Conservation (phyloP, 1,284 basidiomycete genomes). For the Peniophora sp. region DNA sequence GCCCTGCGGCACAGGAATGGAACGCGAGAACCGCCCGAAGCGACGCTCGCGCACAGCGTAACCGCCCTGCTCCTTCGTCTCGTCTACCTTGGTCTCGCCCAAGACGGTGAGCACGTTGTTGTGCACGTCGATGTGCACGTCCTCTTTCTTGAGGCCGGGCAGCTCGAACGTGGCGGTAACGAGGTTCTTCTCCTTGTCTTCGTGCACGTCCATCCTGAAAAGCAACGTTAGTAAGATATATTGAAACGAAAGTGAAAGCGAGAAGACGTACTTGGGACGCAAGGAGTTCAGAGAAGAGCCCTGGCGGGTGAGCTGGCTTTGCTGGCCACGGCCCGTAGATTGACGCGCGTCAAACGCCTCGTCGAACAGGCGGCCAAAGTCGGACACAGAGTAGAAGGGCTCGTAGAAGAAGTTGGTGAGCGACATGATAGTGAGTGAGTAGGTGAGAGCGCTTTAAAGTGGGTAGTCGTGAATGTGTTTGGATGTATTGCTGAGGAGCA, state of each 20-base stretch:
- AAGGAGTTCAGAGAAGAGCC: neutral
- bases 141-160: slow-evolving; percentile 33
- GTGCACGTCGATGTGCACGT: slow-evolving; percentile 29
- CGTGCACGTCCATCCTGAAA: slow-evolving; percentile 27
- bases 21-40: slow-evolving; percentile 27
- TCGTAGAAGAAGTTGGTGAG: neutral
- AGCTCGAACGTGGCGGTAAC: slow-evolving; percentile 35
- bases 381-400: slow-evolving; percentile 3
- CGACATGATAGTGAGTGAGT: neutral
- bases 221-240: slow-evolving; percentile 16
- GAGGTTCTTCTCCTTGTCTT: slow-evolving; percentile 24
- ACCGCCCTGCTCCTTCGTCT: slow-evolving; percentile 19
- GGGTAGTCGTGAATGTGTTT: too few species aligned
- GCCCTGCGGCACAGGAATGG: slow-evolving; percentile 27
- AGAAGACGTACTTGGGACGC: slow-evolving; percentile 4
- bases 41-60: slow-evolving; percentile 29
- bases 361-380: slow-evolving; percentile 4
- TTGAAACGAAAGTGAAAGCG: neutral
- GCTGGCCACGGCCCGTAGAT: neutral
- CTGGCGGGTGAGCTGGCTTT: neutral
- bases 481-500: too few species aligned
- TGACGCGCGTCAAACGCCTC: slow-evolving; percentile 4
- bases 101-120: slow-evolving; percentile 29
- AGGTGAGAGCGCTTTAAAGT: too few species aligned
- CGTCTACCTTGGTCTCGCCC: slow-evolving; percentile 22